Evolutionary conservation across 371 early-diverging fungal species (phyloP).

Genomic region (Parasitella parasitica): DNA sequence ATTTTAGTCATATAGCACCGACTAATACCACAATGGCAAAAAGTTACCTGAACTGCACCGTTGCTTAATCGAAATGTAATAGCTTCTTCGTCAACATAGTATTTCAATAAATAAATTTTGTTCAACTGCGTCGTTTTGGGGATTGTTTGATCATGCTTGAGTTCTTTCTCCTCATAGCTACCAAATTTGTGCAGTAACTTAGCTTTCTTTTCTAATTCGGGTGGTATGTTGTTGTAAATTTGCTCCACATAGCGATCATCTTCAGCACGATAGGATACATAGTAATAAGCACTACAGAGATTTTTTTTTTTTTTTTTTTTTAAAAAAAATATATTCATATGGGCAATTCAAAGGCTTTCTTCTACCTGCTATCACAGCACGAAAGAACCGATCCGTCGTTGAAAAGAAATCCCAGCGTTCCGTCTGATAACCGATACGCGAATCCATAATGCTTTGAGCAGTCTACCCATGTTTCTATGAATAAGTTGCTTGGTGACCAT

Average conservation of each 20-base stretch:
- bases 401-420: slow-evolving; percentile 79
- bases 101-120: slow-evolving; percentile 64
- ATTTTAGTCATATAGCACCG: too few relatives aligned
- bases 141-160: slow-evolving; percentile 22
- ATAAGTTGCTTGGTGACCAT: slow-evolving; percentile 35
- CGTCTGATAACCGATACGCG: slow-evolving; percentile 80
- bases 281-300: slow-evolving; percentile 5
- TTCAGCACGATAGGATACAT: neutral
- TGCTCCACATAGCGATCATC: slow-evolving; percentile 20
- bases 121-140: slow-evolving; percentile 7
- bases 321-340: neutral
- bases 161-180: neutral
- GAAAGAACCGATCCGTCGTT: slow-evolving; percentile 78
- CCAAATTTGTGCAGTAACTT: neutral
- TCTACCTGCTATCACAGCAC: slow-evolving; percentile 52
- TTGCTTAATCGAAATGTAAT: slow-evolving; percentile 76
- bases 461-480: slow-evolving; percentile 80
- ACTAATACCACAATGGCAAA: neutral
- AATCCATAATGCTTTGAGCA: slow-evolving; percentile 78
- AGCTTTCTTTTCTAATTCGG: slow-evolving; percentile 8
- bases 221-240: slow-evolving; percentile 8
- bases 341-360: neutral
- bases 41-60: slow-evolving; percentile 65
- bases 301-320: too few relatives aligned
- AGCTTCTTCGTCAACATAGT: slow-evolving; percentile 61